phyloP scores from a whole-genome alignment of 139 green algal species.

The Volvox reticuliferus region DNA sequence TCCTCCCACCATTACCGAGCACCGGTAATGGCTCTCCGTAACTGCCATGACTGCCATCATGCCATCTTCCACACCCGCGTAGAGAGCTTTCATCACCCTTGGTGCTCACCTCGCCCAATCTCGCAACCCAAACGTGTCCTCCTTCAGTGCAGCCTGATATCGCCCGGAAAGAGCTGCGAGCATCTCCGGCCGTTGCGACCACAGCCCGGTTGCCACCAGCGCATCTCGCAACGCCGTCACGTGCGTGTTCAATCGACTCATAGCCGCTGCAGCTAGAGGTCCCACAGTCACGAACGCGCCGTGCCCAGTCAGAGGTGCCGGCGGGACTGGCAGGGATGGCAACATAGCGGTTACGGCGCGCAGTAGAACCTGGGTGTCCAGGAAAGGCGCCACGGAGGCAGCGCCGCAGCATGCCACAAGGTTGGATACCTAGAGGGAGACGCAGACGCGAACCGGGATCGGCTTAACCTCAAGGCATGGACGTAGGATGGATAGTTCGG shows the following conservation, averaged over 20 bases:
- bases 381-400: background rate
- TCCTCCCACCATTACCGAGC: background rate
- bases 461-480: no score
- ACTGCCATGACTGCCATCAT: no score
- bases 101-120: conserved; percentile 11
- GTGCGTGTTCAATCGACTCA: background rate
- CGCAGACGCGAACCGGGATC: no score
- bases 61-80: no score
- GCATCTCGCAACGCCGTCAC: background rate
- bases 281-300: background rate
- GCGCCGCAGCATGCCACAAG: background rate
- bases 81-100: no score
- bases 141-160: background rate
- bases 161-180: background rate
- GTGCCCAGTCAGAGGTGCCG: background rate
- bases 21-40: background rate
- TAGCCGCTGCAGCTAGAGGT: background rate
- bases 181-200: conserved; percentile 29
- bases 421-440: no score
- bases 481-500: no score
- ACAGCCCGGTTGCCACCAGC: conserved; percentile 13
- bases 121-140: background rate
- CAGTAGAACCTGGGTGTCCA: conserved; percentile 33
- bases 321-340: conserved; percentile 20
- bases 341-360: background rate